A percentile compares a stretch with the other conserved stretches of the same genome.
Conservation (phyloP, 495 filamentous ascomycete genomes). For the Daldinia vernicosa region DNA sequence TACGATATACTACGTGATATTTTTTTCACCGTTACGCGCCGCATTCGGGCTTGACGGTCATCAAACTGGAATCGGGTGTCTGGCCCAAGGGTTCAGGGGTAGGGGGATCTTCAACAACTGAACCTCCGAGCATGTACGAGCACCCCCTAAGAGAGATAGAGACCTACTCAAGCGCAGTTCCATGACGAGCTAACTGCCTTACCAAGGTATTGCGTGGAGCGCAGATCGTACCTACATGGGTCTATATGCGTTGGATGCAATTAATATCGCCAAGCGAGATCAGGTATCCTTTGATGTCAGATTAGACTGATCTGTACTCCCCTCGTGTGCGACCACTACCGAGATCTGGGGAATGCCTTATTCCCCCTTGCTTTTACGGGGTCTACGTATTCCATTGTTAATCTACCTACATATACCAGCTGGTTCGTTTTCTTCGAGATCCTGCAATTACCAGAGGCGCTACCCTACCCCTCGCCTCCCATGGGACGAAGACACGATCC, state of each 20-base stretch:
- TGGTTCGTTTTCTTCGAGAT: conserved; percentile 29
- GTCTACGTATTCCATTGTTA: conserved; percentile 14
- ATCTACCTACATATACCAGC: not conserved
- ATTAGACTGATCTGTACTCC: conserved; percentile 23
- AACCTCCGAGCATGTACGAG: not conserved
- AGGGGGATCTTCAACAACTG: not conserved
- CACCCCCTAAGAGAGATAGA: not conserved
- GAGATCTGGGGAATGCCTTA: conserved; percentile 30
- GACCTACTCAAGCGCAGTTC: not conserved
- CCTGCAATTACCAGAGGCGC: conserved; percentile 31
- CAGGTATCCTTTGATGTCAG: conserved; percentile 29
- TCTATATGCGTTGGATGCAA: not conserved
- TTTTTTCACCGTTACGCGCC: not conserved
- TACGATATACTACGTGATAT: not conserved
- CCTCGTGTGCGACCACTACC: conserved; percentile 16
- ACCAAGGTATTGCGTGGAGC: not conserved
- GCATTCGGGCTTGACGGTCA: not conserved
- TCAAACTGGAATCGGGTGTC: not conserved
- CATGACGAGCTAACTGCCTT: not conserved
- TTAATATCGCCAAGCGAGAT: conserved; percentile 38
- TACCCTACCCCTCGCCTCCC: not conserved
- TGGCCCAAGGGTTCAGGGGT: not conserved
- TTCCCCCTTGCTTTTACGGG: conserved; percentile 8
- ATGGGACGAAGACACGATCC: conserved; percentile 39
- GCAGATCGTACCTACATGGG: conserved; percentile 4